Base-by-base conservation (phyloP, 306 rosid species). In the Prosopis cineraria region DNA sequence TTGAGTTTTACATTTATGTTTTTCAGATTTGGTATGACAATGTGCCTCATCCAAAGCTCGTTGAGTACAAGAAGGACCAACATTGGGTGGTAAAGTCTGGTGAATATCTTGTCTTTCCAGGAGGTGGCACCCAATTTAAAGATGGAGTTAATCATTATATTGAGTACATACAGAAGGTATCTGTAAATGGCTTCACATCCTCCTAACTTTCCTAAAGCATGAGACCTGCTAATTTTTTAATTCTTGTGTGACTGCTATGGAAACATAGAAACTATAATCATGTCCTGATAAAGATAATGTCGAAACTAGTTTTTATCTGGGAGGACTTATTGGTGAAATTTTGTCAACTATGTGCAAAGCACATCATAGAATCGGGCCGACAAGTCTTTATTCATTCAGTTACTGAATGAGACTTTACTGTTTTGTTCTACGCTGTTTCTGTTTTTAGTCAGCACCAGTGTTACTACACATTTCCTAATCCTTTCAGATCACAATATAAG, bases 111-210 rank as follows among this genome's bases (percentile, higher is more conserved):
- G 85, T 82, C 79, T 95, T 95, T 81, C 98, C 98, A 6, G 98
- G 99, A 19, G 98, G 99, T 40, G 99, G 98, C 48, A 95, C 99
- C 76, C 99, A 95, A 85, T 95, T 95, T 83, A 95, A 95, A 88
- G 93, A 93, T 11, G 99, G 99, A 52, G 98, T 93, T 67, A 82
- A 71, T 55, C 92, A 34, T 71, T 95, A 95, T 62, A 75, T 89
- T 29, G 70, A 86, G 31, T 91, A 87, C 82, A 84, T 95, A 27
- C 74, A 86, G 59, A 87, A 87, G 99, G 98, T 93, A 83, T 70
- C 9, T 68, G 19, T 41, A 67, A 71, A 10, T 34, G 20, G 36
- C 17, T 63, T 74, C 33, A 30, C 72, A 33, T 17, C 44, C 45
- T 34, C 8, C 45, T 31, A 43, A 55, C 62, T 24, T 24, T 55